Percentiles rank a stretch among this genome's conserved stretches.
Conservation (phyloP, 805 yeast genomes). For the Candida suzukii region DNA sequence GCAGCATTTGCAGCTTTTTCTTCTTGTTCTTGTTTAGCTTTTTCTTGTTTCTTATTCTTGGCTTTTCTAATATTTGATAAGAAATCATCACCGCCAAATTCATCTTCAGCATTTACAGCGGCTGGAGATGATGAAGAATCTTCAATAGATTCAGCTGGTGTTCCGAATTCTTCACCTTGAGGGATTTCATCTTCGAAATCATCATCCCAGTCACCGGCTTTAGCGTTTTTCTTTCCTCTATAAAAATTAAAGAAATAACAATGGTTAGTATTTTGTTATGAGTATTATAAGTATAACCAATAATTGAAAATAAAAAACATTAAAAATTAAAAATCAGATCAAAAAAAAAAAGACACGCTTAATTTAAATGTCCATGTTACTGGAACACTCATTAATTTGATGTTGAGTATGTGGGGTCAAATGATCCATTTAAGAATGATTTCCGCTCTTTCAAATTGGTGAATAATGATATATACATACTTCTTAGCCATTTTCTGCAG, state of each 20-base stretch:
- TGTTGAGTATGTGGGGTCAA: no score
- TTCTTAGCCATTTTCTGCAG: conserved; percentile 41
- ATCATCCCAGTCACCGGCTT: conserved; percentile 80
- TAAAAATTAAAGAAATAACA: conserved; percentile 1
- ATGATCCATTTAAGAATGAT: no score
- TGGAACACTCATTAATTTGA: no score
- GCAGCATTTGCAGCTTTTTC: conserved; percentile 26
- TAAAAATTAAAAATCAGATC: no score
- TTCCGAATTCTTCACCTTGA: conserved; percentile 47
- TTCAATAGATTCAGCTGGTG: conserved; percentile 26
- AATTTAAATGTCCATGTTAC: no score
- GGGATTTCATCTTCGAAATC: conserved; percentile 48
- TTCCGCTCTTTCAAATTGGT: not conserved
- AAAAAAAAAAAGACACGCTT: no score
- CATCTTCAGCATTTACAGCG: conserved; percentile 27
- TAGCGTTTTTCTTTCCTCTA: conserved; percentile 56
- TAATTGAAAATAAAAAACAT: no score
- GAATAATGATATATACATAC: conserved; percentile 14
- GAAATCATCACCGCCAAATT: conserved; percentile 57
- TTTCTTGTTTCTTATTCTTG: conserved; percentile 68
- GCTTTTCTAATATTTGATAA: conserved; percentile 77
- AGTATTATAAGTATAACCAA: no score
- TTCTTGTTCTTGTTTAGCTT: conserved; percentile 55
- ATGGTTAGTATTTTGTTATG: not conserved
- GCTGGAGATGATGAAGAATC: conserved; percentile 19